phyloP scores from a whole-genome alignment of 371 early-diverging fungal genomes.

The Circinella minor region DNA sequence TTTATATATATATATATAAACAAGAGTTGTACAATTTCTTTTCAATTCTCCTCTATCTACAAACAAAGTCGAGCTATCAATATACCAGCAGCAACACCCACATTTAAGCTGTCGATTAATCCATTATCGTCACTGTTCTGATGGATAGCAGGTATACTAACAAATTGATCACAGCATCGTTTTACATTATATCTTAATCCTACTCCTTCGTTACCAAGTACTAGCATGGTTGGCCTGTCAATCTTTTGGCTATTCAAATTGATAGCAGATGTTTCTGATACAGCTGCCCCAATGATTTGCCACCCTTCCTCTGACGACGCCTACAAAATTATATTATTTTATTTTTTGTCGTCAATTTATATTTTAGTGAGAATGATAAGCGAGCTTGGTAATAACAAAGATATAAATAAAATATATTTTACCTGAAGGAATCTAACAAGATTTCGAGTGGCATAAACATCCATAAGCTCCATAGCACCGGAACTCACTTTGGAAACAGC shows the following conservation, averaged over 20 bases:
- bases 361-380: too few relatives aligned
- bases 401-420: not conserved
- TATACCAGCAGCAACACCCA: conserved; percentile 67
- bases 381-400: too few relatives aligned
- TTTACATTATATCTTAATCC: conserved; percentile 59
- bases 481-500: conserved; percentile 68
- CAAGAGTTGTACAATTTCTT: not conserved
- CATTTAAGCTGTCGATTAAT: conserved; percentile 64
- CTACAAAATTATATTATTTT: not conserved
- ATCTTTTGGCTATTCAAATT: not conserved
- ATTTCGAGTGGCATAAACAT: conserved; percentile 51
- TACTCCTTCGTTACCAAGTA: conserved; percentile 69
- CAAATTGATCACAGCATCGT: conserved; percentile 42
- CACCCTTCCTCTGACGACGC: conserved; percentile 50
- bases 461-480: conserved; percentile 67
- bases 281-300: conserved; percentile 60
- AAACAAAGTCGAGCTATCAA: conserved; percentile 22
- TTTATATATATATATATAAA: not conserved
- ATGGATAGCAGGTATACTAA: conserved; percentile 39
- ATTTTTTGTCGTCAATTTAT: too few relatives aligned
- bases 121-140: conserved; percentile 21
- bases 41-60: not conserved
- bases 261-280: conserved; percentile 17
- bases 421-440: conserved; percentile 58
- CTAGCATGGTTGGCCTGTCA: conserved; percentile 50